These are phyloP conservation scores for Geotrichum siamense DNA, from an alignment of 1,139 yeast genomes.

Conservation along the genomic window DNA sequence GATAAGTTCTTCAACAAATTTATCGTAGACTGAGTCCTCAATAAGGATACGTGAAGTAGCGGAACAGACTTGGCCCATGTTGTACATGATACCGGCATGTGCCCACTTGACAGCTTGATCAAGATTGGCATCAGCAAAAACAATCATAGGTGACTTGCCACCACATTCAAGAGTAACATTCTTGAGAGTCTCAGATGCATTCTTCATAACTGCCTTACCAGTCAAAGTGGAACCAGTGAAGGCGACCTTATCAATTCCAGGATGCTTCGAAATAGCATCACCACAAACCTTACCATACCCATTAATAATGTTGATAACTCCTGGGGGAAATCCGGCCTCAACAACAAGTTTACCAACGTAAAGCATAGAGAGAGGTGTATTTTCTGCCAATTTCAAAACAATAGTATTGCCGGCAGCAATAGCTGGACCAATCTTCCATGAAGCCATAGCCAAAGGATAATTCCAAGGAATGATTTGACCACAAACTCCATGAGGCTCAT, in stretches of 20 bases:
- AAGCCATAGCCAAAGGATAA: slow-evolving; percentile 72
- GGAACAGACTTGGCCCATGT: slow-evolving; percentile 83
- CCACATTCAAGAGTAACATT: slow-evolving; percentile 79
- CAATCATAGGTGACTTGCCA: slow-evolving; percentile 76
- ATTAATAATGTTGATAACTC: slow-evolving; percentile 68
- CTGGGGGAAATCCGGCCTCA: slow-evolving; percentile 73
- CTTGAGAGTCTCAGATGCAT: slow-evolving; percentile 62
- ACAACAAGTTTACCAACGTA: slow-evolving; percentile 53
- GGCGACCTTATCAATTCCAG: slow-evolving; percentile 66
- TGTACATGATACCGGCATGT: slow-evolving; percentile 59
- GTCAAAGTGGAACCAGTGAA: slow-evolving; percentile 78
- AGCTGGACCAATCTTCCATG: slow-evolving; percentile 73
- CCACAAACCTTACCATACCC: slow-evolving; percentile 74
- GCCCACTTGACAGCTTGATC: slow-evolving; percentile 55
- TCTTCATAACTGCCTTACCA: slow-evolving; percentile 63
- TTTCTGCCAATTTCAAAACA: slow-evolving; percentile 69
- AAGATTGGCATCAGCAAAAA: slow-evolving; percentile 65
- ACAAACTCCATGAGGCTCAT: slow-evolving; percentile 80
- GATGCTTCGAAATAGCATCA: slow-evolving; percentile 61
- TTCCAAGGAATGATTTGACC: slow-evolving; percentile 92
- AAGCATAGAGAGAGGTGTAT: slow-evolving; percentile 72
- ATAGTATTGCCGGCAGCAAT: slow-evolving; percentile 72
- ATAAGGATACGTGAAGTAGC: slow-evolving; percentile 80
- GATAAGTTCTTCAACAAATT: slow-evolving; percentile 53
- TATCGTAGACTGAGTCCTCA: slow-evolving; percentile 67